A percentile compares a stretch with the other conserved stretches of the same genome.
Conservation (phyloP, 2,329 filamentous ascomycete species). For the Rutstroemia sydowiana region DNA sequence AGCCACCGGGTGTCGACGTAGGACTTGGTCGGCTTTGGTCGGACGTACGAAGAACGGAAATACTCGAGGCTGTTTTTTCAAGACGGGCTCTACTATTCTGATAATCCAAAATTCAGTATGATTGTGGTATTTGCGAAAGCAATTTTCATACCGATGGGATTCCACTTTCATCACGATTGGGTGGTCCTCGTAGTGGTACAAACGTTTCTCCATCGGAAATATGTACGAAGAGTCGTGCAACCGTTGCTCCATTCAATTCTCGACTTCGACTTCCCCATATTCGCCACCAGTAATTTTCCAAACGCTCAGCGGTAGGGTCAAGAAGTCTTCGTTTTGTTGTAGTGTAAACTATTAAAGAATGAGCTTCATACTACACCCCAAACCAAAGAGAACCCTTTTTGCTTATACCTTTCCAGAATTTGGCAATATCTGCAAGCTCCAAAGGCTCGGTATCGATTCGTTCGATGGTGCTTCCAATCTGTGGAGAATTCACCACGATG, state of each 20-base stretch:
- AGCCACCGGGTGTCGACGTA: conserved; percentile 10
- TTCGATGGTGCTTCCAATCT: conserved; percentile 48
- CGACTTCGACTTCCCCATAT: conserved; percentile 48
- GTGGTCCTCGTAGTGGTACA: conserved; percentile 46
- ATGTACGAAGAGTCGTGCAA: conserved; percentile 49
- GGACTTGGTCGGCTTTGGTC: conserved; percentile 17
- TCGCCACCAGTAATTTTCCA: conserved; percentile 62
- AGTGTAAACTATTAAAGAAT: conserved; percentile 45
- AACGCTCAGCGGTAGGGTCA: conserved; percentile 54
- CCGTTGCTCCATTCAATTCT: conserved; percentile 42
- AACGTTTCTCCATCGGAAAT: conserved; percentile 52
- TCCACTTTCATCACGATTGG: conserved; percentile 43
- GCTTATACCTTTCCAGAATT: conserved; percentile 52
- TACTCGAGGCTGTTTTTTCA: conserved; percentile 19
- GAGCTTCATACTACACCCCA: conserved; percentile 11
- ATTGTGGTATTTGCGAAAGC: conserved; percentile 4
- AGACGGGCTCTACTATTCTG: conserved; percentile 18
- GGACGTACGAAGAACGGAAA: conserved; percentile 15
- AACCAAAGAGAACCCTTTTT: not conserved
- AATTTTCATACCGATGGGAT: conserved; percentile 36
- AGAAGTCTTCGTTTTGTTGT: conserved; percentile 50
- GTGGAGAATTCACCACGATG: conserved; percentile 46
- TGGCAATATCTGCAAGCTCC: conserved; percentile 44
- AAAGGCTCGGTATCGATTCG: conserved; percentile 35
- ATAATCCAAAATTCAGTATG: conserved; percentile 19